A percentile compares a stretch with the other conserved stretches of the same genome.
Conservation (phyloP, 2,329 filamentous ascomycete species). For the Rachicladosporium sp. region DNA sequence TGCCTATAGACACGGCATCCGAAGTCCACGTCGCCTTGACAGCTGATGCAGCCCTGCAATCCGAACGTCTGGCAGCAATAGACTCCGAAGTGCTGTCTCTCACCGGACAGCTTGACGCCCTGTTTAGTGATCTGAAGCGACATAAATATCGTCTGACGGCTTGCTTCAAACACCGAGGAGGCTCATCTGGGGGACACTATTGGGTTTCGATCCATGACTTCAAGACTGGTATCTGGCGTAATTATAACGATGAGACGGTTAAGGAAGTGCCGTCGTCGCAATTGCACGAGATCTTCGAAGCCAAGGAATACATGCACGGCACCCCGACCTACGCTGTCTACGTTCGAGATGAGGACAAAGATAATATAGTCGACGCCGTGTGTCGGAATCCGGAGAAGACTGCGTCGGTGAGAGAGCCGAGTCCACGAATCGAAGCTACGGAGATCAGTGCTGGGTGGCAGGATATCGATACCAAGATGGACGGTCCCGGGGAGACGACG, state of each 20-base stretch:
- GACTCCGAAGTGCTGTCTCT: constrained; percentile 32
- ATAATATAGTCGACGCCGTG: constrained; percentile 40
- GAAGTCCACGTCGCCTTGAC: constrained; percentile 31
- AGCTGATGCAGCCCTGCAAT: constrained; percentile 32
- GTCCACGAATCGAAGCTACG: too few relatives aligned
- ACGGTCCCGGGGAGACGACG: too few relatives aligned
- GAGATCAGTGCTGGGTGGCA: not conserved
- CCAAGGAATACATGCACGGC: constrained; percentile 49
- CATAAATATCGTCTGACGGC: constrained; percentile 76
- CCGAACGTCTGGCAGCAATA: constrained; percentile 33
- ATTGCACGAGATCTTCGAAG: constrained; percentile 53
- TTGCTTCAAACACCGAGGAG: constrained; percentile 80
- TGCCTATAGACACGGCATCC: constrained; percentile 32
- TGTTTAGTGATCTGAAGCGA: constrained; percentile 52
- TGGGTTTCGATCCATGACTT: constrained; percentile 96
- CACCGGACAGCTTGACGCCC: constrained; percentile 37
- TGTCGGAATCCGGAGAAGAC: constrained; percentile 18
- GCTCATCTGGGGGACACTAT: constrained; percentile 63
- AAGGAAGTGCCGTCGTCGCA: constrained; percentile 41
- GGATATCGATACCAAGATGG: constrained; percentile 1
- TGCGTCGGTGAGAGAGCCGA: not conserved
- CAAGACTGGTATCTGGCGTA: constrained; percentile 66
- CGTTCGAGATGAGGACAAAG: constrained; percentile 54
- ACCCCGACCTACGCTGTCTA: constrained; percentile 80
- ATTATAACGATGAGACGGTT: constrained; percentile 84